Conservation (phyloP, 371 early-diverging fungal species). For the Zopfochytrium polystomum region DNA sequence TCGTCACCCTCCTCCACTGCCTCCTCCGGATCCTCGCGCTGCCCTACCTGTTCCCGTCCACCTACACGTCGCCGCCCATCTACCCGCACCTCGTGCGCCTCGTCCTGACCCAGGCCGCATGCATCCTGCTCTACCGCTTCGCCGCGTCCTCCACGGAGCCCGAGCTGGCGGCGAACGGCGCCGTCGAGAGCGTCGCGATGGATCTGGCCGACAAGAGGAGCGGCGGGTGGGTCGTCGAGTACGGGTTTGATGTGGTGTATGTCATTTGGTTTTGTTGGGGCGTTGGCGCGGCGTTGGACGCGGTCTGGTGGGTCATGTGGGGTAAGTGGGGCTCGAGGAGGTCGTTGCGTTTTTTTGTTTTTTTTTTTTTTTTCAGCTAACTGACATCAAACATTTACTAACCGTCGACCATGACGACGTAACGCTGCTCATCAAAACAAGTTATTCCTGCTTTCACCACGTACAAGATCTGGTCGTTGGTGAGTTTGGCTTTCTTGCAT, state of each 20-base stretch:
- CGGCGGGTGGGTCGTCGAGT: too few relatives aligned
- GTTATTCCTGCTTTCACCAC: too few relatives aligned
- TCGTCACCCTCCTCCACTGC: not conserved
- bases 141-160: slow-evolving; percentile 9
- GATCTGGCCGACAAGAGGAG: slow-evolving; percentile 20
- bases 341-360: too few relatives aligned
- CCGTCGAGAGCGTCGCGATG: slow-evolving; percentile 12
- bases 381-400: too few relatives aligned
- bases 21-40: slow-evolving; percentile 5
- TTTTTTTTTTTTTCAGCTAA: too few relatives aligned
- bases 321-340: too few relatives aligned
- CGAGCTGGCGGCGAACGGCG: slow-evolving; percentile 3
- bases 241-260: slow-evolving; percentile 26
- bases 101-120: slow-evolving; percentile 8
- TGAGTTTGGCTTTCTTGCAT: too few relatives aligned
- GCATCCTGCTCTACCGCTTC: slow-evolving; percentile 9
- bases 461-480: too few relatives aligned
- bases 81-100: not conserved
- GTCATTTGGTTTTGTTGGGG: slow-evolving; percentile 29
- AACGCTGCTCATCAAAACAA: too few relatives aligned
- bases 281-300: too few relatives aligned
- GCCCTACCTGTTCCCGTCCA: not conserved
- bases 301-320: too few relatives aligned
- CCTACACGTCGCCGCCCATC: slow-evolving; percentile 8
- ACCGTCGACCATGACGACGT: too few relatives aligned